These are phyloP conservation scores for Halteria grandinella DNA, from an alignment of 73 alveolate species.

Conservation along the genomic window DNA sequence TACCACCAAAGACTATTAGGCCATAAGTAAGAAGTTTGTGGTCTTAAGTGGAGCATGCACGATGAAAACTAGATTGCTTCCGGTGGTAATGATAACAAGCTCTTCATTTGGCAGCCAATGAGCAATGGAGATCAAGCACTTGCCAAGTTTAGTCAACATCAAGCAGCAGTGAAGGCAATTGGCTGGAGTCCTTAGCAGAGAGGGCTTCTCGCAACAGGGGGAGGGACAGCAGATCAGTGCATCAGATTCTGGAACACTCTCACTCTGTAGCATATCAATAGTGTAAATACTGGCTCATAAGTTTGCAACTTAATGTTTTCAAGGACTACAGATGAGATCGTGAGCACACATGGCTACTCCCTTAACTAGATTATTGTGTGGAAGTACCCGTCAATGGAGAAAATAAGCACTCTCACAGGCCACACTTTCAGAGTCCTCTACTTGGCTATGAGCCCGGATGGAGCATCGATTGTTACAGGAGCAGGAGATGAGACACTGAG, in stretches of 20 bases:
- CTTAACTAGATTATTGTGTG: conserved; percentile 78
- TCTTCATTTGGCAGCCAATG: conserved; percentile 94
- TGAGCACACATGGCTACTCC: conserved; percentile 92
- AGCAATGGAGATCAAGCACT: conserved; percentile 73
- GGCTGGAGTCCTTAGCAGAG: conserved; percentile 99
- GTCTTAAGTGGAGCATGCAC: conserved; percentile 96
- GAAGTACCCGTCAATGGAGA: conserved; percentile 75
- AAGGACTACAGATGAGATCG: conserved; percentile 86
- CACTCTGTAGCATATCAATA: conserved; percentile 72
- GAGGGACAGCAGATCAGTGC: conserved; percentile 97
- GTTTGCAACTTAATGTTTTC: conserved; percentile 92
- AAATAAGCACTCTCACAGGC: conserved; percentile 95
- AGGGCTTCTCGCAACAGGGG: conserved; percentile 97
- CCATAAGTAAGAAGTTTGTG: conserved; percentile 98
- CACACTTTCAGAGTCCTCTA: conserved; percentile 95
- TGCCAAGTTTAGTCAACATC: conserved; percentile 81
- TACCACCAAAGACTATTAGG: conserved; percentile 75
- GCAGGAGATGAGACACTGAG: conserved; percentile 99
- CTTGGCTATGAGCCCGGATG: conserved; percentile 94
- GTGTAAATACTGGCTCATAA: conserved; percentile 92
- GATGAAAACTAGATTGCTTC: conserved; percentile 97
- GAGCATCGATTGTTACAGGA: conserved; percentile 91
- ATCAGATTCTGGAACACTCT: conserved; percentile 96
- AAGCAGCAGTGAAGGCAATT: conserved; percentile 99
- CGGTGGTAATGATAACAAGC: conserved; percentile 99